Base-by-base conservation (phyloP, 352 stramenopile genomes). In the Lagenidium giganteum region DNA sequence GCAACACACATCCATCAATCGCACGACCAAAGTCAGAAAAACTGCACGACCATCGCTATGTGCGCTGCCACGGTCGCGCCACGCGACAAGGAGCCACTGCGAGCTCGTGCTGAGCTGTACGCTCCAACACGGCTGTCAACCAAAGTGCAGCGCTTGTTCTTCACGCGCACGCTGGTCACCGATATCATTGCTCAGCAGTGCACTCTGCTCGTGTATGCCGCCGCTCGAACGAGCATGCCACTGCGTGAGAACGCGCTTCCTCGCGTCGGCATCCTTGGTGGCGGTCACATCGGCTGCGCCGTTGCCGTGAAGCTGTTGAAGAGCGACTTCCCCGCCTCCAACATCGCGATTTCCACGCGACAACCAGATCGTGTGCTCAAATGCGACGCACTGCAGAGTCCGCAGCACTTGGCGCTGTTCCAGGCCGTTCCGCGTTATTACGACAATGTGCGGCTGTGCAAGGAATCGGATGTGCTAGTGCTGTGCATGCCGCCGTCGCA, bases 401-500 rank as follows among this genome's bases (percentile, higher is more conserved):
- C 52, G 4, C 57, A 47, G 7, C 43, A 50, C 5, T 38, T 65
- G 12, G 32, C 48, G 11, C 36, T 67, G 35, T 77, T 72, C 37
- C 58, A 83, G 22, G 25, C 52, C 14, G 46, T 83, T 9, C 5
- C 47, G 31, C 66, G 68, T 14, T 72, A 70, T 56, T 71, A 77
- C 41, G 72, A 88, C 55, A 88, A 86, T 18, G 59, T 64, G 12
- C 66, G 75, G 7, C 17, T 79, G 16, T 66, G 63, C 9, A 45
- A 56, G 17, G 71, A 87, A 42, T 72, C 55, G 36, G 67, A 87
- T 46, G 37, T 89, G 0, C 44, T 89, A 20, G 46, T 86, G 27
- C 44, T 89, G 8, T 86, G 73, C 44, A 77, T 84, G 53, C 64
- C 71, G 26, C 69, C 77, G 23, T 67, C 73, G 21, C 77, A 89